These are phyloP conservation scores for Juncus effusus DNA, from an alignment of 176 grass and related monocot genomes.

Conservation along the genomic window DNA sequence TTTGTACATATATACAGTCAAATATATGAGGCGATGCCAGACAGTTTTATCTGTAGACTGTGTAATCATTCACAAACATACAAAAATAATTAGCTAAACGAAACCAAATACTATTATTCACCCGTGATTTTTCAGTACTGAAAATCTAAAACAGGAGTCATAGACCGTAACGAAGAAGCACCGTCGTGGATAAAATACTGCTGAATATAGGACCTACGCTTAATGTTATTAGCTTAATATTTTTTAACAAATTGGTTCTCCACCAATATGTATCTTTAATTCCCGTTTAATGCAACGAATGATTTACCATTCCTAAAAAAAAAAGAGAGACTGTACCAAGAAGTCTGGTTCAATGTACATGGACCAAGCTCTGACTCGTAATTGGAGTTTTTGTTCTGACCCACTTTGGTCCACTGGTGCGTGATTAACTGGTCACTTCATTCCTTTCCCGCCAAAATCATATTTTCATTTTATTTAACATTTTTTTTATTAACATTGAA, in stretches of 20 bases:
- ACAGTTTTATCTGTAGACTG: not conserved
- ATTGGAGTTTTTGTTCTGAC: not conserved
- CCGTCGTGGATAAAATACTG: no score
- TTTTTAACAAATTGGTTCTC: no score
- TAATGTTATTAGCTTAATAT: no score
- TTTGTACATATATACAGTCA: no score
- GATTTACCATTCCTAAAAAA: no score
- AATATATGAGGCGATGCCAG: no score
- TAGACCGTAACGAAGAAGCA: not conserved
- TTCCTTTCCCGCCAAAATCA: constrained; percentile 3
- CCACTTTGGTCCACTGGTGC: constrained; percentile 14
- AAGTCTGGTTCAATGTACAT: not conserved
- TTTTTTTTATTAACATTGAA: not conserved
- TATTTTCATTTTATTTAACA: constrained; percentile 4
- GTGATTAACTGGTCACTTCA: not conserved
- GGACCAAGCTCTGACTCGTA: no score
- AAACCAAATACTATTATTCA: not conserved
- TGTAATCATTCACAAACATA: not conserved
- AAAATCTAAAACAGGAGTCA: no score
- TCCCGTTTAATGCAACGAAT: no score
- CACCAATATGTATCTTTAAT: no score
- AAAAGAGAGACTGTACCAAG: not conserved
- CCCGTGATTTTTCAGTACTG: not conserved
- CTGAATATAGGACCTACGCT: no score
- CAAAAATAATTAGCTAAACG: constrained; percentile 8